Percentiles rank a stretch among this genome's conserved stretches.
These are phyloP conservation scores for Cladophialophora exuberans DNA, from an alignment of 2,329 filamentous ascomycete genomes.

Conservation along the genomic window DNA sequence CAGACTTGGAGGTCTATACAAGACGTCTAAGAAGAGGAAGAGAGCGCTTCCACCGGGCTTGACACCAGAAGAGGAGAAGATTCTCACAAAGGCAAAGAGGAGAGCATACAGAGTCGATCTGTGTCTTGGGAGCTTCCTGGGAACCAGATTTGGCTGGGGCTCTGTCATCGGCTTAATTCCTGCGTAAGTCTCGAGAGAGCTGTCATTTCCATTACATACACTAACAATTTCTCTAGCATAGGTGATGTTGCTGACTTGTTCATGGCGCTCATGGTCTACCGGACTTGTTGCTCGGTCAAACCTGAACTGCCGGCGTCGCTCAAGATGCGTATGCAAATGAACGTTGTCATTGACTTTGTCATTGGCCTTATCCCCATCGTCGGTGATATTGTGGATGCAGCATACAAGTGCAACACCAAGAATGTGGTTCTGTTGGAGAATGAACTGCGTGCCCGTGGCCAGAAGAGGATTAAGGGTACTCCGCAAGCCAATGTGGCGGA, in stretches of 20 bases:
- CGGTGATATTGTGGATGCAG: slow-evolving; percentile 51
- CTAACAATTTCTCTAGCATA: slow-evolving; percentile 52
- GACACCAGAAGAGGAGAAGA: slow-evolving; percentile 76
- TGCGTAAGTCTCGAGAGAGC: slow-evolving; percentile 57
- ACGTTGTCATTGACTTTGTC: slow-evolving; percentile 62
- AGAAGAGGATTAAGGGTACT: slow-evolving; percentile 37
- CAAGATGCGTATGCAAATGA: slow-evolving; percentile 74
- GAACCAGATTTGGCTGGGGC: slow-evolving; percentile 86
- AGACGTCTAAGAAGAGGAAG: slow-evolving; percentile 79
- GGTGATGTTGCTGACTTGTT: slow-evolving; percentile 76
- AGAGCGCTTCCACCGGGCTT: slow-evolving; percentile 84
- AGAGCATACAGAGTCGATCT: slow-evolving; percentile 85
- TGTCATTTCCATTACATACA: not conserved
- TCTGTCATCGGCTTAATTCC: slow-evolving; percentile 84
- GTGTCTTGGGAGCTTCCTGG: slow-evolving; percentile 77
- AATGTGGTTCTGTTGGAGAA: slow-evolving; percentile 52
- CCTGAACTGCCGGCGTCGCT: slow-evolving; percentile 66
- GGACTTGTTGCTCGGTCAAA: slow-evolving; percentile 72
- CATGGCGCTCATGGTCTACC: slow-evolving; percentile 75
- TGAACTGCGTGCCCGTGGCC: slow-evolving; percentile 46
- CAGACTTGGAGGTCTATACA: slow-evolving; percentile 50
- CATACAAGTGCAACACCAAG: slow-evolving; percentile 53
- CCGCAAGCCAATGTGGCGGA: slow-evolving; percentile 37
- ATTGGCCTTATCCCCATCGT: slow-evolving; percentile 57
- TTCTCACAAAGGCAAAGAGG: slow-evolving; percentile 84